Conservation (phyloP, 805 yeast genomes). For the Metschnikowia noctiluminum region DNA sequence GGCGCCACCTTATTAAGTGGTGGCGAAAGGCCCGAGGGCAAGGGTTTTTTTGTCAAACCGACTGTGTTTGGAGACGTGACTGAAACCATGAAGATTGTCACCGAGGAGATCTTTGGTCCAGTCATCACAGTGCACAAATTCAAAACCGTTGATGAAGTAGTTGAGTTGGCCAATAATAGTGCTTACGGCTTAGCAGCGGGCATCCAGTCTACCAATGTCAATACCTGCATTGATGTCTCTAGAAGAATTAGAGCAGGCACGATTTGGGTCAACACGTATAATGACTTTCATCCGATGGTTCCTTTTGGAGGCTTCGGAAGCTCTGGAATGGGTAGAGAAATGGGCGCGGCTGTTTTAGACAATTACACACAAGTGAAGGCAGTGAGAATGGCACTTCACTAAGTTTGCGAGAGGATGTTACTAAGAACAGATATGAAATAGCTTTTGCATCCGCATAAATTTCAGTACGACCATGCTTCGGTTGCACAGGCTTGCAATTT, state of each 20-base stretch:
- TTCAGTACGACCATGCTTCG: too few species aligned
- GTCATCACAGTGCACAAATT: conserved; percentile 83
- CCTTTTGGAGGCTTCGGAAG: conserved; percentile 93
- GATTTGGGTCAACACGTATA: conserved; percentile 87
- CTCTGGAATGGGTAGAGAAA: conserved; percentile 91
- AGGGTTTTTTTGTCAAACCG: conserved; percentile 74
- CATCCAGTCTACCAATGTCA: conserved; percentile 72
- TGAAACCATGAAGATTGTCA: conserved; percentile 69
- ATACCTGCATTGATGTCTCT: conserved; percentile 73
- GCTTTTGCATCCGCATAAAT: too few species aligned
- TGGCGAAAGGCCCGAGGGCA: conserved; percentile 50
- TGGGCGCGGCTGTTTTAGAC: conserved; percentile 83
- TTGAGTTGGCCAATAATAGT: conserved; percentile 74
- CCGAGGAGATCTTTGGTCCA: conserved; percentile 94
- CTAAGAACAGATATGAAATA: not conserved
- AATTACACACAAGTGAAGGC: conserved; percentile 86
- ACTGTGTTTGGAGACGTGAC: conserved; percentile 82
- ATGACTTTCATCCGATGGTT: conserved; percentile 80
- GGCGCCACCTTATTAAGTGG: conserved; percentile 84
- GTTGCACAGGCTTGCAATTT: too few species aligned
- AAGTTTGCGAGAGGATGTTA: not conserved
- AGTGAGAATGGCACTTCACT: conserved; percentile 52
- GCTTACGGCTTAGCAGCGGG: conserved; percentile 90
- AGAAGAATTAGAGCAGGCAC: conserved; percentile 80
- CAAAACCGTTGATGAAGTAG: conserved; percentile 76